Conservation (phyloP, 2,329 filamentous ascomycete genomes). For the Colletotrichum sidae region DNA sequence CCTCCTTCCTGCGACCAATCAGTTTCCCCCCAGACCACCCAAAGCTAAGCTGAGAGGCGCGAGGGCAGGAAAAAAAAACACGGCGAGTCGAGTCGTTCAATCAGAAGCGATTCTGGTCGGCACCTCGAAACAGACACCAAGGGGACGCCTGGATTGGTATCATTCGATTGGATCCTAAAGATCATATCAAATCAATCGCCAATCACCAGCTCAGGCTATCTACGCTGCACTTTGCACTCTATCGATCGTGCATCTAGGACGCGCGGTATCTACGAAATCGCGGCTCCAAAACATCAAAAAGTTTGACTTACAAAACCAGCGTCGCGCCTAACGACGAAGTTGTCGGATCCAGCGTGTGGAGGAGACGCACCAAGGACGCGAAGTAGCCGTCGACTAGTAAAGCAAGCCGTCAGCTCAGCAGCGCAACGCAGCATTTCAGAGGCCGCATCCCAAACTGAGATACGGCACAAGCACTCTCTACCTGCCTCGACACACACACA, state of each 20-base stretch:
- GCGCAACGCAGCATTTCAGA: conserved; percentile 2
- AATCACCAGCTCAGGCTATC: conserved; percentile 30
- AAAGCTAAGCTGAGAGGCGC: conserved; percentile 39
- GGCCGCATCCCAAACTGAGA: too few relatives aligned
- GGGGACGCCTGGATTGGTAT: conserved; percentile 22
- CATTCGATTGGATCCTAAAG: conserved; percentile 29
- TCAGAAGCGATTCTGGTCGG: conserved; percentile 43
- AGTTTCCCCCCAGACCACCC: conserved; percentile 54
- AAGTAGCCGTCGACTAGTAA: not conserved
- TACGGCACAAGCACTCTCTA: too few relatives aligned
- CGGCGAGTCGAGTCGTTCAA: conserved; percentile 42
- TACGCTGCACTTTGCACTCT: conserved; percentile 34
- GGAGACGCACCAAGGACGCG: conserved; percentile 10
- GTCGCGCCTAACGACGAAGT: not conserved
- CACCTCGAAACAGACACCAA: conserved; percentile 31
- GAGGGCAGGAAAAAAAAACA: conserved; percentile 37
- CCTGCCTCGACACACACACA: too few relatives aligned
- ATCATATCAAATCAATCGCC: conserved; percentile 31
- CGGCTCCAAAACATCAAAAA: conserved; percentile 19
- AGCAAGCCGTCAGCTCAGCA: conserved; percentile 15
- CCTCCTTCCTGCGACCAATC: conserved; percentile 63
- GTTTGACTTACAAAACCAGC: not conserved
- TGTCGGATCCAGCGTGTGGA: conserved; percentile 13
- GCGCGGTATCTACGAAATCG: conserved; percentile 25
- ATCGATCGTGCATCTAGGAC: conserved; percentile 34